Conservation (phyloP, 2,329 filamentous ascomycete genomes). For the Myriosclerotinia scirpicola region DNA sequence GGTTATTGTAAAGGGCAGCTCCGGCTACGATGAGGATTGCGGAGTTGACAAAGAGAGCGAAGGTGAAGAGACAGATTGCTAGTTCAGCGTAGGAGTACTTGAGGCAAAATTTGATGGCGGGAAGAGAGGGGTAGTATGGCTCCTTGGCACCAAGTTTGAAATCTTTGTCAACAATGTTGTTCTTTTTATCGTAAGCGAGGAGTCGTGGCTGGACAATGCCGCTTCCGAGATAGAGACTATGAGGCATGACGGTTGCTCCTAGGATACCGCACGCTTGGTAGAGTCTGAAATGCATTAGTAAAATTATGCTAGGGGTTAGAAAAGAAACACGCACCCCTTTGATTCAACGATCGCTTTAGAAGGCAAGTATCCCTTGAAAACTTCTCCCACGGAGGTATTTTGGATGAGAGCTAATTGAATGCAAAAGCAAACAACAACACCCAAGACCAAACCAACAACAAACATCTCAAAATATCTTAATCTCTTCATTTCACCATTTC, state of each 20-base stretch:
- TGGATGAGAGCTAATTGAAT: constrained; percentile 65
- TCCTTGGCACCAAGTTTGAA: constrained; percentile 44
- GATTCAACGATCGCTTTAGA: constrained; percentile 58
- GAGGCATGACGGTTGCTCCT: constrained; percentile 73
- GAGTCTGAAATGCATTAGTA: constrained; percentile 43
- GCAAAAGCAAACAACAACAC: constrained; percentile 69
- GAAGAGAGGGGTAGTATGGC: constrained; percentile 68
- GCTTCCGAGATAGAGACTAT: constrained; percentile 66
- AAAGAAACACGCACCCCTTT: constrained; percentile 46
- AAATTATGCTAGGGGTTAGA: background rate
- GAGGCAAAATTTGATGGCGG: constrained; percentile 72
- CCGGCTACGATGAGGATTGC: constrained; percentile 81
- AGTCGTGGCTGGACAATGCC: constrained; percentile 68
- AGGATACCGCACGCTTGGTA: constrained; percentile 76
- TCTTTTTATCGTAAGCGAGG: constrained; percentile 59
- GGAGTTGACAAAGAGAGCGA: constrained; percentile 81
- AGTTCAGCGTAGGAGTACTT: constrained; percentile 73
- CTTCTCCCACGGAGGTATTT: constrained; percentile 54
- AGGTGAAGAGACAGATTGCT: constrained; percentile 72
- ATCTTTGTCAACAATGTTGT: constrained; percentile 48
- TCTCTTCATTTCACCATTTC: constrained; percentile 56
- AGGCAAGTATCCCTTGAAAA: constrained; percentile 65
- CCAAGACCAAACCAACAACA: constrained; percentile 63
- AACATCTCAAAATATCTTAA: constrained; percentile 64
- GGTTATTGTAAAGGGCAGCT: constrained; percentile 65